Evolutionary conservation across 805 yeast species (phyloP).

Genomic region (Peterozyma xylosa): DNA sequence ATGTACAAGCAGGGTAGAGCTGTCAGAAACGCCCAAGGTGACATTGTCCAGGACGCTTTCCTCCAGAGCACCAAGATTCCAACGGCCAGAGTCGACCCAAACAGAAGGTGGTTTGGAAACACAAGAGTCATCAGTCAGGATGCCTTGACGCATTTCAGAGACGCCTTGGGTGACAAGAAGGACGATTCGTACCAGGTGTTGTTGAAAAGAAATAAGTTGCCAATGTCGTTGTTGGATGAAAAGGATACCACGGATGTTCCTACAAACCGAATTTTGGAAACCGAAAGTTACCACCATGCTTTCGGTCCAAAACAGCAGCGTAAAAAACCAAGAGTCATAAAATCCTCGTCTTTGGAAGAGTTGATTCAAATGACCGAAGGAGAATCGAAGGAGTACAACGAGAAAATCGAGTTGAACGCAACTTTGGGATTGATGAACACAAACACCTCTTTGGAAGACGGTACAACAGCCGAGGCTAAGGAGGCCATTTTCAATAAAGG

Average conservation of each 20-base stretch:
- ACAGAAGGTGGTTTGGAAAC: constrained; percentile 96
- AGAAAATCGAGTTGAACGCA: constrained; percentile 66
- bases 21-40: constrained; percentile 80
- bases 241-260: constrained; percentile 74
- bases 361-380: constrained; percentile 51
- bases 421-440: constrained; percentile 80
- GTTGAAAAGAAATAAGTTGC: constrained; percentile 82
- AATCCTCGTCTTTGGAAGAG: constrained; percentile 73
- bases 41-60: constrained; percentile 77
- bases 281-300: constrained; percentile 73
- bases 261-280: constrained; percentile 72
- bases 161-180: constrained; percentile 82
- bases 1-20: constrained; percentile 95
- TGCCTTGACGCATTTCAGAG: constrained; percentile 89
- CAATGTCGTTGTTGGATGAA: constrained; percentile 92
- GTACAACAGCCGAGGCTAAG: constrained; percentile 83
- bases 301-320: constrained; percentile 96
- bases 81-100: constrained; percentile 89
- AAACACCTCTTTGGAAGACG: constrained; percentile 50
- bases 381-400: constrained; percentile 57
- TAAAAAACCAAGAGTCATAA: constrained; percentile 73
- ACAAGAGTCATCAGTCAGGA: constrained; percentile 97
- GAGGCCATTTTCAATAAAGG: constrained; percentile 96
- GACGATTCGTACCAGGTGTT: constrained; percentile 81
- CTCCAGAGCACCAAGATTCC: constrained; percentile 86